Conservation (phyloP, 345 rosid species). For the Hibiscus trionum region DNA sequence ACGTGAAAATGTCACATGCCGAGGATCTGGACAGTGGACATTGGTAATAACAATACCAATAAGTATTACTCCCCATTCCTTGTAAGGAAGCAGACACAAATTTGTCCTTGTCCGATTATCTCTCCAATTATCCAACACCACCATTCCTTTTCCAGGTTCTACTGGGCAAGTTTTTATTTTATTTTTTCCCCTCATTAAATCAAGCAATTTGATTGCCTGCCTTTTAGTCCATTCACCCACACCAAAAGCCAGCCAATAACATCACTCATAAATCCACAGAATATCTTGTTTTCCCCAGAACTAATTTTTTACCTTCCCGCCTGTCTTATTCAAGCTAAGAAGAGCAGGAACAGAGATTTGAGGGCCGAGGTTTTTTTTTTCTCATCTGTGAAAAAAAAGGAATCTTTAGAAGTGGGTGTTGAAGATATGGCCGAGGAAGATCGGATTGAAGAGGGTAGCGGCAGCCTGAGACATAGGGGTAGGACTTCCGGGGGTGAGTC, state of each 20-base stretch:
- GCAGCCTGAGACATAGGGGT: constrained; percentile 34
- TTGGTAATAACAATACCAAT: not conserved
- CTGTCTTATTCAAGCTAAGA: not conserved
- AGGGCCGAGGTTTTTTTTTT: not conserved
- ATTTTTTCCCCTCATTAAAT: not conserved
- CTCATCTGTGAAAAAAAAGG: not conserved
- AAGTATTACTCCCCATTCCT: no score
- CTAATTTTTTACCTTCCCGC: not conserved
- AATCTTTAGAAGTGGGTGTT: constrained; percentile 5
- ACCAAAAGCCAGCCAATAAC: not conserved
- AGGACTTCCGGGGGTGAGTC: constrained; percentile 35
- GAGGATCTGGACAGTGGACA: no score
- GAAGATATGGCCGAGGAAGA: constrained; percentile 54
- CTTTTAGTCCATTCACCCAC: not conserved
- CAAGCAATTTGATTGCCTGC: not conserved
- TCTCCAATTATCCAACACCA: not conserved
- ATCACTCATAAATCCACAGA: not conserved
- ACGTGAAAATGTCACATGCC: no score
- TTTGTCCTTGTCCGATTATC: not conserved
- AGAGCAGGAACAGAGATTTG: not conserved
- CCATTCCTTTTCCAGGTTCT: no score
- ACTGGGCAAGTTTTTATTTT: not conserved
- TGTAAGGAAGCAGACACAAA: not conserved
- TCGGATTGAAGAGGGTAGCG: constrained; percentile 62
- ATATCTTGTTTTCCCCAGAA: no score